A percentile compares a stretch with the other conserved stretches of the same genome.
Conservation (phyloP, 2,329 filamentous ascomycete genomes). For the Colletotrichum sp. region DNA sequence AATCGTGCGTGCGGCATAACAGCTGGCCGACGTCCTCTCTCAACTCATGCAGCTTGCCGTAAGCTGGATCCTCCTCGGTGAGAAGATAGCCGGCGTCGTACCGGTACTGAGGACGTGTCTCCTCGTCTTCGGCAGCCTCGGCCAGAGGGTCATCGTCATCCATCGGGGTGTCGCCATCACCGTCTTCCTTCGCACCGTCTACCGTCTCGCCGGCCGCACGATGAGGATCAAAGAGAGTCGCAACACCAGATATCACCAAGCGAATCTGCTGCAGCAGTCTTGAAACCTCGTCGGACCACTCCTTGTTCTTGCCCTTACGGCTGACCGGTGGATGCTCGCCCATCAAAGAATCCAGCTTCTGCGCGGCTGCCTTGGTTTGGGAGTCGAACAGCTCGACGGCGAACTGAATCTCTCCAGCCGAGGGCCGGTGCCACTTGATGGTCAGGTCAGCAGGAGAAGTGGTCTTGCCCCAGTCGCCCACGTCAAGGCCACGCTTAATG, state of each 20-base stretch:
- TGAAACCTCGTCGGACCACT: slow-evolving; percentile 97
- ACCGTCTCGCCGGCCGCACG: slow-evolving; percentile 62
- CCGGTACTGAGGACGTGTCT: slow-evolving; percentile 83
- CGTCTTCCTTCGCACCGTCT: slow-evolving; percentile 49
- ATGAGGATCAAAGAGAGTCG: slow-evolving; percentile 84
- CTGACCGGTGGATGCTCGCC: slow-evolving; percentile 82
- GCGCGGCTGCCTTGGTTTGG: slow-evolving; percentile 78
- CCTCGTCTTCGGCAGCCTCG: slow-evolving; percentile 77
- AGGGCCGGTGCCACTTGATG: slow-evolving; percentile 91
- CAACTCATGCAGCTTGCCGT: slow-evolving; percentile 78
- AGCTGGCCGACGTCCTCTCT: slow-evolving; percentile 81
- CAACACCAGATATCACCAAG: slow-evolving; percentile 89
- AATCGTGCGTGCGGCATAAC: slow-evolving; percentile 83
- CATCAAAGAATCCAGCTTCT: slow-evolving; percentile 79
- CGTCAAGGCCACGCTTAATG: slow-evolving; percentile 72
- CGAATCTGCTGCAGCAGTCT: slow-evolving; percentile 86
- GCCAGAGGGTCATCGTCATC: slow-evolving; percentile 57
- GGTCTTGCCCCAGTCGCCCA: slow-evolving; percentile 85
- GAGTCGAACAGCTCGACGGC: slow-evolving; percentile 88
- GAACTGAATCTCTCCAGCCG: slow-evolving; percentile 81
- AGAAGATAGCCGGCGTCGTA: slow-evolving; percentile 90
- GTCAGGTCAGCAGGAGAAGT: slow-evolving; percentile 77
- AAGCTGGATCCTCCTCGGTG: slow-evolving; percentile 61
- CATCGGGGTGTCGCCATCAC: slow-evolving; percentile 49
- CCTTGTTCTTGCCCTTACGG: slow-evolving; percentile 93